These are phyloP conservation scores for Metroxylon sagu DNA, from an alignment of 176 grass and related monocot species.

Conservation along the genomic window DNA sequence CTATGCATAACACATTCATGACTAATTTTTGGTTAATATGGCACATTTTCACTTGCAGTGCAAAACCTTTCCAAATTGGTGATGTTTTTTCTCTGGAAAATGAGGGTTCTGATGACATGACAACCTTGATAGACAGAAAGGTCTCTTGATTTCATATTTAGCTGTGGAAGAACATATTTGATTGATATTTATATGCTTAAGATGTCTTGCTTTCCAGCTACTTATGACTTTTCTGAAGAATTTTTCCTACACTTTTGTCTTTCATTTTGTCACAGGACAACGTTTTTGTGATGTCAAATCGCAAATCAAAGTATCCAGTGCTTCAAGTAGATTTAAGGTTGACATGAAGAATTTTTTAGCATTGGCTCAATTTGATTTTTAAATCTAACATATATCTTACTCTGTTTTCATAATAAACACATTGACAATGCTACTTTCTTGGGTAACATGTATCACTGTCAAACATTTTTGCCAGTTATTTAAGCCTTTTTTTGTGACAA, in stretches of 20 bases:
- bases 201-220: too few species aligned
- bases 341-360: constrained; percentile 5
- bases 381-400: background rate
- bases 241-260: background rate
- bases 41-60: constrained; percentile 28
- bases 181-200: too few species aligned
- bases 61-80: constrained; percentile 92
- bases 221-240: too few species aligned
- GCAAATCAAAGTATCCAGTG: constrained; percentile 91
- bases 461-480: too few species aligned
- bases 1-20: background rate
- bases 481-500: background rate
- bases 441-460: too few species aligned
- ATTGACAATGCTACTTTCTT: too few species aligned
- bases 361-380: background rate
- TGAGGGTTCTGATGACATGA: constrained; percentile 82
- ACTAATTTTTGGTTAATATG: too few species aligned
- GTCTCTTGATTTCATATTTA: constrained; percentile 2
- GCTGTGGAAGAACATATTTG: too few species aligned
- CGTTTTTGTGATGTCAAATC: constrained; percentile 99
- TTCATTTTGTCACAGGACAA: constrained; percentile 58
- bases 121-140: constrained; percentile 97
- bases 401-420: too few species aligned
- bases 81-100: constrained; percentile 84
- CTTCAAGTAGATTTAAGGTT: constrained; percentile 94